Conservation (phyloP, 768 basidiomycete species). For the Suillus lakei region DNA sequence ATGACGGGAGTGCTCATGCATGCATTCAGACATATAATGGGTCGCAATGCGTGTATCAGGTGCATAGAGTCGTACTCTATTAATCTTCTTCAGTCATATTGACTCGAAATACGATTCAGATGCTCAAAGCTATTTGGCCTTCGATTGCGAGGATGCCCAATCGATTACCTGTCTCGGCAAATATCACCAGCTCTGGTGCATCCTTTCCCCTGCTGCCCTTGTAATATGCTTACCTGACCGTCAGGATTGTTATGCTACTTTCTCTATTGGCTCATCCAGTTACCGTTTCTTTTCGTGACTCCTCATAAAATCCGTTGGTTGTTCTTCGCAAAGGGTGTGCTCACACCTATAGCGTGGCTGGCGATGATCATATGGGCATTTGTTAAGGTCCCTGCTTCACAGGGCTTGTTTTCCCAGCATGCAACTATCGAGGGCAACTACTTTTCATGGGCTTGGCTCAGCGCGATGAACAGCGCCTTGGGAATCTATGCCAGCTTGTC, state of each 20-base stretch:
- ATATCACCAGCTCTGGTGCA: constrained; percentile 67
- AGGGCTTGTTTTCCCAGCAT: constrained; percentile 61
- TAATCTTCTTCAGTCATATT: not conserved
- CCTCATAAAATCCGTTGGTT: constrained; percentile 80
- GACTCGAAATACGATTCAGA: constrained; percentile 31
- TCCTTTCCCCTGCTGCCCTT: constrained; percentile 4
- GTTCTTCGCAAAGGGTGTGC: constrained; percentile 69
- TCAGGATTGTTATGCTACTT: constrained; percentile 77
- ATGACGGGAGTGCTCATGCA: not conserved
- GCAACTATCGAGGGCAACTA: constrained; percentile 57
- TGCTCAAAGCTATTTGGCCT: constrained; percentile 88
- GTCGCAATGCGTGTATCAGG: constrained; percentile 76
- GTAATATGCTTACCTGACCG: not conserved
- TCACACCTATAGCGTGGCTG: constrained; percentile 69
- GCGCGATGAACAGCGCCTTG: constrained; percentile 75
- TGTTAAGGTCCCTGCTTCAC: constrained; percentile 61
- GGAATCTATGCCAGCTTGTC: constrained; percentile 75
- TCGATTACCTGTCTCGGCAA: constrained; percentile 55
- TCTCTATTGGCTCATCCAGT: constrained; percentile 77
- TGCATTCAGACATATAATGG: constrained; percentile 54
- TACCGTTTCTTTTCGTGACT: constrained; percentile 76
- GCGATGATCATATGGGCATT: constrained; percentile 82
- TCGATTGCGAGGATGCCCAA: constrained; percentile 69
- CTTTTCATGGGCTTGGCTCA: constrained; percentile 78
- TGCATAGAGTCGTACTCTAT: constrained; percentile 11